Base-by-base conservation (phyloP, 352 stramenopile species). In the Phytophthora sp. region DNA sequence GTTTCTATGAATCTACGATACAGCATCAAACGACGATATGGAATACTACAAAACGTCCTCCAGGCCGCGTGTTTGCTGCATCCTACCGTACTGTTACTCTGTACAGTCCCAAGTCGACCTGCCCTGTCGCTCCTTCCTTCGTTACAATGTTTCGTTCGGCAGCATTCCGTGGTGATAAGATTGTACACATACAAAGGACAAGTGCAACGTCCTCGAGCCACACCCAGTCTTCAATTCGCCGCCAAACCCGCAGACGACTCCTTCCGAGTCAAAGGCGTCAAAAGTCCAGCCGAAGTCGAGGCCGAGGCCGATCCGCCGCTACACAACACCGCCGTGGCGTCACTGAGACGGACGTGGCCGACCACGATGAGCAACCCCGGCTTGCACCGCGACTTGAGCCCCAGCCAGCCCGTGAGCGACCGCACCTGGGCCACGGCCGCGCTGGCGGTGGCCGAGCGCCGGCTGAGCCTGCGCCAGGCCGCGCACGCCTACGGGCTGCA, bases 401-500 rank as follows among this genome's bases (percentile, higher is more conserved):
- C 41, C 5, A 23, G 17, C 38, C 24, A 20, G 17, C 18, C 38
- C 20, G 20, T n/a, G 20, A 46, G 20, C 15, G 35, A 42, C n/a
- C 35, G 35, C 35, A 17, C 23, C 35, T 46, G 38, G 38, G 20
- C 39, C 7, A 18, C 27, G 39, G 35, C 35, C 35, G 77, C 89
- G 51, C 79, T 83, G 44, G 79, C 80, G 44, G 80, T 92, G 43
- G 81, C 72, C 31, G 72, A 89, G 26, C 76, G 85, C 57, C 84
- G 85, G 32, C 80, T 89, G 49, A 85, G 72, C 24, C 65, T 90
- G 6, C 79, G 79, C 43, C 70, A 72, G 27, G 80, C 81, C 17
- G 69, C 83, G 11, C 77, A 89, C 56, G 62, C 79, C 59, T 90
- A 81, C 49, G 83, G 79, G 21, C 64, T 92, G 28, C 81, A 92